phyloP scores from a whole-genome alignment of 176 grass and related monocot genomes.

The Triticum aestivum region DNA sequence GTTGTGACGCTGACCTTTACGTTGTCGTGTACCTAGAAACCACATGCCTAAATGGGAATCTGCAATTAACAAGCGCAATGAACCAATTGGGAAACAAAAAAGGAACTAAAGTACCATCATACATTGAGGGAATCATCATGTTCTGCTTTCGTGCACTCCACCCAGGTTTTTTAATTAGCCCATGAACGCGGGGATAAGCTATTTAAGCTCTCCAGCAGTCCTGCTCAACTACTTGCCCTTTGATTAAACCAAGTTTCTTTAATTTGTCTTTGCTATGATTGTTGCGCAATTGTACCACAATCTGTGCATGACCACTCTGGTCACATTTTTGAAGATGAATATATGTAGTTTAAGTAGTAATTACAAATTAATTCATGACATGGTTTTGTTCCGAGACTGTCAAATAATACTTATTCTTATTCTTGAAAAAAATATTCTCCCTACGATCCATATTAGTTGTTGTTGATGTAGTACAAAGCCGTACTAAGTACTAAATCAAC shows the following conservation, averaged over 20 bases:
- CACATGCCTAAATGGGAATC: conserved; percentile 32
- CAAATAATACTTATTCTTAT: too few species aligned
- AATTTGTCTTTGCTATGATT: conserved; percentile 13
- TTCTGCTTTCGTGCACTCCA: conserved; percentile 23
- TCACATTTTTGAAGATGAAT: not conserved
- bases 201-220: conserved; percentile 11
- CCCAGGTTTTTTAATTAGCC: not conserved
- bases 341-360: not conserved
- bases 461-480: too few species aligned
- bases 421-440: too few species aligned
- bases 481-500: too few species aligned
- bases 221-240: conserved; percentile 18
- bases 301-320: not conserved
- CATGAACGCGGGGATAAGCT: conserved; percentile 12
- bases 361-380: not conserved
- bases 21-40: conserved; percentile 36
- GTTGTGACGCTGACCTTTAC: conserved; percentile 38
- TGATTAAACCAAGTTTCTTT: not conserved
- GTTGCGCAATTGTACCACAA: not conserved
- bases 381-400: not conserved
- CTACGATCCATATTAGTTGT: too few species aligned
- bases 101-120: conserved; percentile 15
- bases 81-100: not conserved
- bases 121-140: conserved; percentile 16
- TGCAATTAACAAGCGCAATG: conserved; percentile 16